Evolutionary conservation across 1,284 basidiomycete species (phyloP).

Genomic region (Cryptococcus floricola): DNA sequence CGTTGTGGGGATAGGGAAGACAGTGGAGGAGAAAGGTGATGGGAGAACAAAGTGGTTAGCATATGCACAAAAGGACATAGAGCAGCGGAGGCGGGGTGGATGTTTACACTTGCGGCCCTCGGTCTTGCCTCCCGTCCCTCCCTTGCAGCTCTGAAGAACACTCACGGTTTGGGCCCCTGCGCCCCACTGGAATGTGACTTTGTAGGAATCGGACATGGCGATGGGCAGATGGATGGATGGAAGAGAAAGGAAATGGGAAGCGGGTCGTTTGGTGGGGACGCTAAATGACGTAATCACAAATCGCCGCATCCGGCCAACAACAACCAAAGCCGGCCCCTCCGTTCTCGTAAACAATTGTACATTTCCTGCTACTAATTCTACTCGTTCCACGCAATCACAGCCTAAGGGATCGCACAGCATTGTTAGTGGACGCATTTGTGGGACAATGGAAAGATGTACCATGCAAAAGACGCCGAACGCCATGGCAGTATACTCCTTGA

Average conservation of each 20-base stretch:
- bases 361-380: conserved; percentile 49
- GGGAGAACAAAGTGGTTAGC: background rate
- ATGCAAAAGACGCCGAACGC: conserved; percentile 80
- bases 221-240: no score
- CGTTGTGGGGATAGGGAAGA: background rate
- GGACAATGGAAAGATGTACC: conserved; percentile 51
- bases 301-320: no score
- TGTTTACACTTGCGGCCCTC: background rate
- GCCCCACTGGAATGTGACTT: conserved; percentile 43
- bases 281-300: no score
- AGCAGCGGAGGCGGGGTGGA: background rate
- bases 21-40: background rate
- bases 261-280: no score
- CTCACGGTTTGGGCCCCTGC: conserved; percentile 41
- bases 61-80: background rate
- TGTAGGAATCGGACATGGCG: no score
- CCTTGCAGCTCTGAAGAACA: conserved; percentile 3
- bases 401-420: conserved; percentile 19
- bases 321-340: no score
- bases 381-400: conserved; percentile 65
- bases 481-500: conserved; percentile 89
- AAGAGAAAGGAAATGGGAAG: no score
- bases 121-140: background rate
- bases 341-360: no score
- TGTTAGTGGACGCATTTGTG: background rate